Evolutionary conservation across 345 rosid genomes (phyloP), one percentile per base, ranked within the genome.

Genomic region (Populus euphratica): DNA sequence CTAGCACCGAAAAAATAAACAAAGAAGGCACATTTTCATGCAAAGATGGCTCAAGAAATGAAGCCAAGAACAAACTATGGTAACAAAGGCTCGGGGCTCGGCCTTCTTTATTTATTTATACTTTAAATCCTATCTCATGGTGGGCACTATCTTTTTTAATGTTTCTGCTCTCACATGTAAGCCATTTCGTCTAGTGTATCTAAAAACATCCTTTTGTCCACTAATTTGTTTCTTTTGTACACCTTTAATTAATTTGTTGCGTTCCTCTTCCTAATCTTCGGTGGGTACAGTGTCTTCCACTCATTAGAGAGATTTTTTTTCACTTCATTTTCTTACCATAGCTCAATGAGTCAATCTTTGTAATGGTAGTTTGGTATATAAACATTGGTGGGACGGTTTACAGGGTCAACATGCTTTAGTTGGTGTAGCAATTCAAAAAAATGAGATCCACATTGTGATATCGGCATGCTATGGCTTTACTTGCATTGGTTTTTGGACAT

Each of bases 271-370:
- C 35, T 38, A 70, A 52, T 70, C 47, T 62, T 25, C 79, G 79
- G 80, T 86, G 87, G 81, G 80, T 44, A 74, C 77, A 69, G 80
- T 56, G 81, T 77, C 81, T 77, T 81, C 79, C 83, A 81, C 85
- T 83, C 68, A 83, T 79, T 54, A 75, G 69, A 62, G 73, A 61
- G 20, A 52, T 36, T 13, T 5, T 44, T 54, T 18, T 33, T 56
- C 21, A 36, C 16, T 18, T n/a, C 52, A 59, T 36, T 54, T 54
- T 18, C 20, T 72, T 17, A 10, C 11, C 33, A 1, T 54, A 23
- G 5, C 10, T 59, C 52, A 23, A 13, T 25, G 62, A 41, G 74
- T 72, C 75, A 74, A 78, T 71, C 75, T 16, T n/a, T 16, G 25
- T 21, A 21, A 14, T 1, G 50, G 8, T 23, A 62, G 72, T 29